Evolutionary conservation across 208 protist species (phyloP), one percentile per base, ranked within the genome.

Genomic region (Paratrypanosoma confusum): DNA sequence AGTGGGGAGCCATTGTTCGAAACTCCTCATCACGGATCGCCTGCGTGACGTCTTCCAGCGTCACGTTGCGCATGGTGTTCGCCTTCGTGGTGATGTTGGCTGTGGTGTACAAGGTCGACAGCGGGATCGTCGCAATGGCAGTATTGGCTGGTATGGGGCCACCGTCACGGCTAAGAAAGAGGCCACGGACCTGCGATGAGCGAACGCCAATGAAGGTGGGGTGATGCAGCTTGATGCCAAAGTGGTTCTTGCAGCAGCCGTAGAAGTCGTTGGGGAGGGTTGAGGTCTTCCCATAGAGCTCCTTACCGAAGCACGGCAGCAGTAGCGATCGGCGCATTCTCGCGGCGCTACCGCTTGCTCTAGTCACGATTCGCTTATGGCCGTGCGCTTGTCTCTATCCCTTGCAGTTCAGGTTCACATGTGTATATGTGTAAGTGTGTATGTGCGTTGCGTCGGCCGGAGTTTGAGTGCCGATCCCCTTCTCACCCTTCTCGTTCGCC

Each of bases 151-250:
- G 49, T 18, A 88, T 36, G 3, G 68, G 61, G 37, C 34, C 17
- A 18, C 35, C 0, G 38, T 25, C 13, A 50, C 48, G 58, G 22
- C 18, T 43, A 16, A 89, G 59, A 42, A 93, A 93, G 10, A 93
- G 60, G 18, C 83, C 83, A 26, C 83, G 68, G 26, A 77, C 60
- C 52, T 93, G 83, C 13, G 83, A 93, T 0, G 67, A 71, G 17
- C 83, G 76, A 11, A 81, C 62, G 36, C 83, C 83, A 40, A 93
- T 83, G 57, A 78, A 93, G 7, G 69, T 81, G 6, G 72, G 59
- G 36, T 80, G 51, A 50, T 93, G 76, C 7, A 88, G 40, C 8
- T 39, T 69, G 14, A 85, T 78, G 18, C 58, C 32, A 50, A 93
- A 87, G 57, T 81, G 49, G 29, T 54, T 32, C 7, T 21, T 3